Base-by-base conservation (phyloP, 2,329 filamentous ascomycete species). In the Elsinoe batatas region DNA sequence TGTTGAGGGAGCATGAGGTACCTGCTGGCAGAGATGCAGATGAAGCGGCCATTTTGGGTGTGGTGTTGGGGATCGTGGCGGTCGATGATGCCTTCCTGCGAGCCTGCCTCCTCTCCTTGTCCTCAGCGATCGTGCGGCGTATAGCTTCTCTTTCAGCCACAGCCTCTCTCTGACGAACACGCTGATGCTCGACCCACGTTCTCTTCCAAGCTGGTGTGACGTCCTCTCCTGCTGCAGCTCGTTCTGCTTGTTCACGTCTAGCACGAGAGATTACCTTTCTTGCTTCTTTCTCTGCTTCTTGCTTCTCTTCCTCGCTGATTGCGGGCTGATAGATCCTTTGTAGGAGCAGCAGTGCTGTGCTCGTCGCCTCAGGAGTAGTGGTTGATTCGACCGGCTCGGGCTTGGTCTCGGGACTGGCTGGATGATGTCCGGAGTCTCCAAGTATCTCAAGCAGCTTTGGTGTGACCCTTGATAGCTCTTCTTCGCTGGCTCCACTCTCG, bases 71-170 rank as follows among this genome's bases (percentile, higher is more conserved):
- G 70, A 68, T 22, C 65, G 68, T 40, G 66, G 63, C 17, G 65
- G 66, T 11, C 56, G 49, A 66, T 77, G 76, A 35, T 76, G 71
- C 57, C 74, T 72, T 18, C 7, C 79, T 77, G 38, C 76, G 74
- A 53, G 79, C 73, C 58, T 78, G 81, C 12, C 88, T 79, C 58
- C 83, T 84, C 10, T 77, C 77, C 65, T 85, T 87, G 71, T 94
- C 88, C 58, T 85, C 81, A 64, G 89, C 84, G 59, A 94, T 90
- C 37, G 82, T 81, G 61, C 82, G 81, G 43, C 91, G 75, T 54
- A 94, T 84, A 1, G 87, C 79, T 56, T 82, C 78, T 36, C 84
- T 77, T 65, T 93, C 87, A 43, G 84, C 79, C 44, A 79, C 76
- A 2, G 82, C 80, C 59, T 88, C 79, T 56, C 80, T 76, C 61